Evolutionary conservation across 345 rosid genomes (phyloP).

Genomic region (Eucalyptus paniculata): DNA sequence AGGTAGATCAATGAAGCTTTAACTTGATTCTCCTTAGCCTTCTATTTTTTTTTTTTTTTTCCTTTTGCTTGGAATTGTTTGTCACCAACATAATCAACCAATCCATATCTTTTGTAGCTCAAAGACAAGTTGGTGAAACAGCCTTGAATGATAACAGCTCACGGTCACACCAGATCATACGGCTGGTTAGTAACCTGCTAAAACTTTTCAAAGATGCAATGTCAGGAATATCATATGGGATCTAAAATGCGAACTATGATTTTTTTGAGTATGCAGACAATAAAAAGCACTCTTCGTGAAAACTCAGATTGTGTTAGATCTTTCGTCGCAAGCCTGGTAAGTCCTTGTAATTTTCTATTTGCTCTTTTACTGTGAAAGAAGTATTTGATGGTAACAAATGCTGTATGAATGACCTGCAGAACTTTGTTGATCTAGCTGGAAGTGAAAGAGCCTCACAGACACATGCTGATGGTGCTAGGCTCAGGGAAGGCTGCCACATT

Average conservation of each 20-base stretch:
- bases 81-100: not conserved
- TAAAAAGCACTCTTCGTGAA: slow-evolving; percentile 88
- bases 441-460: slow-evolving; percentile 99
- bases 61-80: not conserved
- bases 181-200: slow-evolving; percentile 52
- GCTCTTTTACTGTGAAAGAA: not conserved
- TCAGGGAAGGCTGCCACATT: slow-evolving; percentile 98
- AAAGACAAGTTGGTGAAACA: slow-evolving; percentile 99
- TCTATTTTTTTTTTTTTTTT: not conserved
- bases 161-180: slow-evolving; percentile 93
- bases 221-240: not conserved
- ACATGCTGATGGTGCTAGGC: slow-evolving; percentile 91
- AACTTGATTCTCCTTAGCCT: not conserved
- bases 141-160: slow-evolving; percentile 96
- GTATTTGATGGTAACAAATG: not conserved
- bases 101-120: slow-evolving; percentile 36
- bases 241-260: not conserved
- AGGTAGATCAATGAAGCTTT: slow-evolving; percentile 32
- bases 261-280: slow-evolving; percentile 45
- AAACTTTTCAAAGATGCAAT: not conserved
- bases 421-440: slow-evolving; percentile 99
- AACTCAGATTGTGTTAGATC: slow-evolving; percentile 94
- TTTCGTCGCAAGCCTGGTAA: slow-evolving; percentile 92
- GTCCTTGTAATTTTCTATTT: not conserved
- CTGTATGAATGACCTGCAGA: slow-evolving; percentile 37